These are phyloP conservation scores for Prunus dulcis DNA, from an alignment of 306 rosid genomes.

Conservation along the genomic window DNA sequence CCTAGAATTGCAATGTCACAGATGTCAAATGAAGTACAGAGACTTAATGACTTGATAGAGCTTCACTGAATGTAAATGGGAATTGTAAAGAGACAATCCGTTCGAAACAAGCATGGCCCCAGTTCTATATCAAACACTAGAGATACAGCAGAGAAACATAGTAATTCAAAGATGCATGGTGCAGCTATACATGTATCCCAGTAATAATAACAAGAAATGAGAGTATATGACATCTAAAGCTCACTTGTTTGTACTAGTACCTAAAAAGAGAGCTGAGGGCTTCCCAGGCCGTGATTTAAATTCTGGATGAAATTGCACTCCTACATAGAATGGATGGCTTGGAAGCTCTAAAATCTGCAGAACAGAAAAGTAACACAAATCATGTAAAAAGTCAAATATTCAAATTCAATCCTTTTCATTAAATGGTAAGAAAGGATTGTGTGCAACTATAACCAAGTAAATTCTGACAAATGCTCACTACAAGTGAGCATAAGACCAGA, in stretches of 20 bases:
- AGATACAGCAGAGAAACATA: neutral
- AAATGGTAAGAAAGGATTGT: neutral
- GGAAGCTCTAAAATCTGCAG: slow-evolving; percentile 90
- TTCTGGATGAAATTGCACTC: slow-evolving; percentile 98
- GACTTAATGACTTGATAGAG: neutral
- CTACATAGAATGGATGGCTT: slow-evolving; percentile 83
- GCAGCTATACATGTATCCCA: neutral
- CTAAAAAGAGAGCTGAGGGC: slow-evolving; percentile 87
- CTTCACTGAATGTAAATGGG: slow-evolving; percentile 2
- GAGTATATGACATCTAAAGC: neutral
- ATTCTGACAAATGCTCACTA: slow-evolving; percentile 20
- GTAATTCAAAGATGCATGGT: neutral
- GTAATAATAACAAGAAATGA: neutral
- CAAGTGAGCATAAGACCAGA: slow-evolving; percentile 11
- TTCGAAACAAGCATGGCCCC: neutral
- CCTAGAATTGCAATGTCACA: slow-evolving; percentile 47
- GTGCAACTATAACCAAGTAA: slow-evolving; percentile 17
- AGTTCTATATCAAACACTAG: neutral
- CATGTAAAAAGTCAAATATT: neutral
- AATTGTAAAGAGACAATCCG: neutral
- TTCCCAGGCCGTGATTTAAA: slow-evolving; percentile 91
- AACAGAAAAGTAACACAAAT: slow-evolving; percentile 10
- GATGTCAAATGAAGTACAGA: slow-evolving; percentile 6
- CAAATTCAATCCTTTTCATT: neutral
- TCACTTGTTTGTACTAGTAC: slow-evolving; percentile 28